Evolutionary conservation across 2,329 filamentous ascomycete species (phyloP).

Genomic region (Phialophora verrucosa): DNA sequence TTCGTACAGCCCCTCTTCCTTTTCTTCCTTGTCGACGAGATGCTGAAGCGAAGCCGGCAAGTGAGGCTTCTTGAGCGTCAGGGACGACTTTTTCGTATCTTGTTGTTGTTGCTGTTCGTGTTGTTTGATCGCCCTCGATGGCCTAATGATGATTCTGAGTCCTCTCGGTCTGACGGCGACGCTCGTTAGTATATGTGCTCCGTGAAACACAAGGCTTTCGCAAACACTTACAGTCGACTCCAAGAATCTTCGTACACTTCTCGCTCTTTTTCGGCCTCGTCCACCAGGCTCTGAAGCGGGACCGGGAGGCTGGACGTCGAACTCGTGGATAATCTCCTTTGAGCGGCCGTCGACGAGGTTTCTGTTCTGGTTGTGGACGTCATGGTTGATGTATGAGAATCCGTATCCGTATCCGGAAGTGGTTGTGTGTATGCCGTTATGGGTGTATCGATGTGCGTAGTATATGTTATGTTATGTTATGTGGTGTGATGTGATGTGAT

Average conservation of each 20-base stretch:
- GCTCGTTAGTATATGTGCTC: not conserved
- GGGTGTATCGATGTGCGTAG: not conserved
- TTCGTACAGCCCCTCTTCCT: not conserved
- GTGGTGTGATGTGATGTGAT: not conserved
- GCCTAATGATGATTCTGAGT: not conserved
- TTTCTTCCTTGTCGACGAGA: conserved; percentile 12
- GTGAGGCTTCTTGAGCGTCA: not conserved
- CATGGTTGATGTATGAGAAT: not conserved
- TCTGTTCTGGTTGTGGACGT: not conserved
- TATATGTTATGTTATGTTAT: not conserved
- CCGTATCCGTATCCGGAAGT: not conserved
- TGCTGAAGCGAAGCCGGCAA: conserved; percentile 11
- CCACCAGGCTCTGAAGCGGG: conserved; percentile 10
- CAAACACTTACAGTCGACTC: not conserved
- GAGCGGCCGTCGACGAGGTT: not conserved
- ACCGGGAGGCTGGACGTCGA: conserved; percentile 12
- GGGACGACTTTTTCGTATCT: not conserved
- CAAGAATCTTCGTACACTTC: conserved; percentile 15
- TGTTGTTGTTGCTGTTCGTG: not conserved
- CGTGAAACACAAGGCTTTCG: not conserved
- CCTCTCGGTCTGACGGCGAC: not conserved
- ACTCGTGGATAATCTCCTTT: not conserved
- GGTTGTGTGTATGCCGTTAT: not conserved
- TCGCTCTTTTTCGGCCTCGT: conserved; percentile 8
- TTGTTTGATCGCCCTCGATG: not conserved